Percentiles rank a stretch among this genome's conserved stretches.
Evolutionary conservation across 495 filamentous ascomycete genomes (phyloP).

Genomic region (Letharia columbiana): DNA sequence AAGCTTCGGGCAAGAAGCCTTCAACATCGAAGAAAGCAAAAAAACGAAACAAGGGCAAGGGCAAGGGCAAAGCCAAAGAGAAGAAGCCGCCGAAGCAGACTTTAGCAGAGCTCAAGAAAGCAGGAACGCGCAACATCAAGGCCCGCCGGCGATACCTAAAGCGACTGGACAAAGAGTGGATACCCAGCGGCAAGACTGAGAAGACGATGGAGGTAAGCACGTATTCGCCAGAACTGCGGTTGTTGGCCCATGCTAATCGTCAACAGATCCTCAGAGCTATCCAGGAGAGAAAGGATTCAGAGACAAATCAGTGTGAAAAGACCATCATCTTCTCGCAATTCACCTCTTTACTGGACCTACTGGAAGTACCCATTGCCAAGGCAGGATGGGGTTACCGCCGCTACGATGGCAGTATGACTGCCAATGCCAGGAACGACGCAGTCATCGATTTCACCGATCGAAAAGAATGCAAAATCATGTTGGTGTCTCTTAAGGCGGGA

Average conservation of each 20-base stretch:
- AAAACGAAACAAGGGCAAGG: slow-evolving; percentile 38
- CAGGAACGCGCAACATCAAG: slow-evolving; percentile 49
- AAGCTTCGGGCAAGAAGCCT: slow-evolving; percentile 22
- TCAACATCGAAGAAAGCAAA: slow-evolving; percentile 25
- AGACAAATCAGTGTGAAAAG: slow-evolving; percentile 47
- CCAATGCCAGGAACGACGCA: slow-evolving; percentile 57
- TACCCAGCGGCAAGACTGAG: slow-evolving; percentile 69
- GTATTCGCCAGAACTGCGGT: neutral
- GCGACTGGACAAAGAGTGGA: slow-evolving; percentile 55
- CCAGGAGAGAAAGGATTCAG: slow-evolving; percentile 26
- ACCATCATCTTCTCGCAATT: slow-evolving; percentile 92
- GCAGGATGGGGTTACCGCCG: slow-evolving; percentile 57
- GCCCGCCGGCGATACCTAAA: slow-evolving; percentile 60
- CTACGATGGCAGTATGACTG: slow-evolving; percentile 81
- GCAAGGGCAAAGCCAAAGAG: slow-evolving; percentile 37
- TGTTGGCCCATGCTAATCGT: neutral
- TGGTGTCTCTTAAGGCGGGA: slow-evolving; percentile 83
- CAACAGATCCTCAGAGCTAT: slow-evolving; percentile 46
- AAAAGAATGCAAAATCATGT: slow-evolving; percentile 60
- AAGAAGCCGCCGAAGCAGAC: slow-evolving; percentile 37
- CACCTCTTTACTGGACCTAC: slow-evolving; percentile 82
- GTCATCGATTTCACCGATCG: slow-evolving; percentile 66
- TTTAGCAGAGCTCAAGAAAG: slow-evolving; percentile 57
- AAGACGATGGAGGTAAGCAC: slow-evolving; percentile 49
- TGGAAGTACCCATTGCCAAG: slow-evolving; percentile 75